Conservation (phyloP, 2,329 filamentous ascomycete species). For the Ascochyta fabae region DNA sequence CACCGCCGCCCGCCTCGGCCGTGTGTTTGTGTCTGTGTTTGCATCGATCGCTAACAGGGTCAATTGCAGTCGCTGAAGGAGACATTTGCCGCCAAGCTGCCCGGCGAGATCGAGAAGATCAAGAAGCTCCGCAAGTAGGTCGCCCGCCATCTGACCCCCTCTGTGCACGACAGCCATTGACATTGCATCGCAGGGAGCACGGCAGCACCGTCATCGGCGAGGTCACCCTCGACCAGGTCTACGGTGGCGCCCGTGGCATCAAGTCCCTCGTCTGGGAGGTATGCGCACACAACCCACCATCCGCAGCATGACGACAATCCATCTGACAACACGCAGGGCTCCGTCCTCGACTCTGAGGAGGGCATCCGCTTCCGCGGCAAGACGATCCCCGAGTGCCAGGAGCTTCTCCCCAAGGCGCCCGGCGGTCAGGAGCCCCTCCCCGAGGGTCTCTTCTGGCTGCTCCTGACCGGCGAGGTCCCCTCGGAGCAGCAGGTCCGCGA, state of each 20-base stretch:
- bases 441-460: conserved; percentile 99
- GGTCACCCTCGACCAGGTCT: conserved; percentile 99
- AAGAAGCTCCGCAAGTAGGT: conserved; percentile 94
- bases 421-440: conserved; percentile 96
- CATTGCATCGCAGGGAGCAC: conserved; percentile 71
- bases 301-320: conserved; percentile 46
- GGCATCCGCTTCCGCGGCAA: conserved; percentile 99
- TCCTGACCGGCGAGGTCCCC: conserved; percentile 96
- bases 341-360: conserved; percentile 97
- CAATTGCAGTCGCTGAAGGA: conserved; percentile 86
- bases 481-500: conserved; percentile 98
- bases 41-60: conserved; percentile 38
- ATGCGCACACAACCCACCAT: conserved; percentile 1
- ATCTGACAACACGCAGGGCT: conserved; percentile 49
- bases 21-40: conserved; percentile 16
- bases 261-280: conserved; percentile 96
- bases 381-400: conserved; percentile 98
- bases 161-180: conserved; percentile 30
- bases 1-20: not conserved
- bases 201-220: conserved; percentile 95
- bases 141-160: not conserved
- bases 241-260: conserved; percentile 98
- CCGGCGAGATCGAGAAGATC: conserved; percentile 98
- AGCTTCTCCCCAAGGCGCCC: conserved; percentile 94
- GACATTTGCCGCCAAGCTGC: conserved; percentile 93